Base-by-base conservation (phyloP, 495 filamentous ascomycete species). In the Glarea lozoyensis region DNA sequence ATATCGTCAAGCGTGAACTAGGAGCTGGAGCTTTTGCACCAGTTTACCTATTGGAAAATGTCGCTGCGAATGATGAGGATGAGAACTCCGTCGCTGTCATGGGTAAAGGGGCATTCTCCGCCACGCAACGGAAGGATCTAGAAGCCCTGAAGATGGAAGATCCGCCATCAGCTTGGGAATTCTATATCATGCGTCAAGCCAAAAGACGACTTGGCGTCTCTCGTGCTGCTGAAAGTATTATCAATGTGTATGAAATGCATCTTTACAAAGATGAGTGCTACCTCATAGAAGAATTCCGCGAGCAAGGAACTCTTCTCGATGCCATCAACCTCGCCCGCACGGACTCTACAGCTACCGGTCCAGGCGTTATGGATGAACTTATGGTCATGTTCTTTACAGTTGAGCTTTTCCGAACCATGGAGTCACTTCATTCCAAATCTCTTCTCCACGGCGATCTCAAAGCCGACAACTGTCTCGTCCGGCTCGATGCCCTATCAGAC, bases 381-480 rank as follows among this genome's bases (percentile, higher is more conserved):
- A 66, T 97, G 0, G 84, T 81, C 38, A 96, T 97, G 86, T 97
- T 96, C 69, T 92, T 96, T 64, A 73, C 84, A 16, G 69, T 97
- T 46, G 92, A 98, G 60, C 76, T 98, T 21, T 71, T 97, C 47
- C 83, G 92, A 32, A 94, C 88, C 0, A 69, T 94, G 16, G 90
- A 98, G 65, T 79, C 79, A 0, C 69, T 97, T 41, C 92, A 98
- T 63, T 54, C 76, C 2, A 80, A 81, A 45, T 74, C 76, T 6
- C 74, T 98, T 49, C 67, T 95, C 19, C 92, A 98, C 58, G 93
- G 92, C 35, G 92, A 98, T 54, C 69, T 98, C 51, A 98, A 98
- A 61, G 78, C 83, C 1, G 92, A 98, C 59, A 98, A 98, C 59
- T 89, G 88, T 49, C 76, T 98, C 1, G 76, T 96, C 30, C 87